Conservation (phyloP, 2,329 filamentous ascomycete genomes). For the Sclerotinia trifoliorum region DNA sequence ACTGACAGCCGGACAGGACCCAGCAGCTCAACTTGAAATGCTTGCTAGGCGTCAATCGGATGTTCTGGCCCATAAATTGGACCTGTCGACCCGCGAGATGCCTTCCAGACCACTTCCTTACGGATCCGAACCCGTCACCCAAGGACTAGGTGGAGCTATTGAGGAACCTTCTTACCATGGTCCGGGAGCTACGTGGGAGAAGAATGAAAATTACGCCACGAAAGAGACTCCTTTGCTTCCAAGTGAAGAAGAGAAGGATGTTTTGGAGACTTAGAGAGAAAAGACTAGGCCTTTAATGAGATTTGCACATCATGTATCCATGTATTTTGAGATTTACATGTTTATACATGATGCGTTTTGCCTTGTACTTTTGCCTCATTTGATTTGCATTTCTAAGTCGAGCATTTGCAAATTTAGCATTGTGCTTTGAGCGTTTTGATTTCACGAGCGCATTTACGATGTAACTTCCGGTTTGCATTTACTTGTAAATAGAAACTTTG, state of each 20-base stretch:
- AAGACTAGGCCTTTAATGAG: background rate
- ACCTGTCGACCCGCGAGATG: constrained; percentile 43
- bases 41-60: constrained; percentile 66
- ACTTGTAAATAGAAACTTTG: background rate
- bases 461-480: background rate
- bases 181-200: constrained; percentile 53
- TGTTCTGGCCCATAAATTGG: constrained; percentile 55
- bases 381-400: background rate
- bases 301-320: constrained; percentile 18
- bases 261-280: constrained; percentile 32
- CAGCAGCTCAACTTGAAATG: constrained; percentile 66
- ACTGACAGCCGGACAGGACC: constrained; percentile 56
- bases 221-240: constrained; percentile 41
- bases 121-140: constrained; percentile 53
- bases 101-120: constrained; percentile 52
- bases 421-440: background rate
- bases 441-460: background rate
- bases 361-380: background rate
- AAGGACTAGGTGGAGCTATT: constrained; percentile 41
- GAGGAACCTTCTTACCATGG: constrained; percentile 50
- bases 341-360: background rate
- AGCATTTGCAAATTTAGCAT: background rate
- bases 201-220: constrained; percentile 46
- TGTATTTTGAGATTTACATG: constrained; percentile 4
- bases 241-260: constrained; percentile 40